phyloP scores from a whole-genome alignment of 192 early-diverging fungal species.

The Backusella sp. region DNA sequence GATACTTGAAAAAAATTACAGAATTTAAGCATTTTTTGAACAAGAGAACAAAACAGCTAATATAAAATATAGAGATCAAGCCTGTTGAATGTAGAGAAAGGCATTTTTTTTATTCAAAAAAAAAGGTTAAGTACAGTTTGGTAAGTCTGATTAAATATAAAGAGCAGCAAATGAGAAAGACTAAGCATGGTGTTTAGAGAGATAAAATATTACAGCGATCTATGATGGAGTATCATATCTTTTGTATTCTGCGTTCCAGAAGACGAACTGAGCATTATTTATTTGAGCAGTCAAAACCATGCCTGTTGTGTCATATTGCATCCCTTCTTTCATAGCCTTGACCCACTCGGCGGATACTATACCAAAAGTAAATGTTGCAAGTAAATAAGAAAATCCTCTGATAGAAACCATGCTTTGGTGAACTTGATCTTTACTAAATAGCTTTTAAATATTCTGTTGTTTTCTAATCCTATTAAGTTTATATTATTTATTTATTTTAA shows the following conservation, averaged over 20 bases:
- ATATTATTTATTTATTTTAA: not conserved
- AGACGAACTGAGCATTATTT: not conserved
- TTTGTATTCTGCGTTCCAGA: not conserved
- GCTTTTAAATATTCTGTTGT: not conserved
- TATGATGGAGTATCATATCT: slow-evolving; percentile 4
- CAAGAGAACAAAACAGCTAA: too few relatives aligned
- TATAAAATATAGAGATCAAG: too few relatives aligned
- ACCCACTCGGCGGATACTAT: not conserved
- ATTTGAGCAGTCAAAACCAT: not conserved
- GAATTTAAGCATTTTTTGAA: too few relatives aligned
- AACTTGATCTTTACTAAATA: not conserved
- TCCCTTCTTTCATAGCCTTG: not conserved
- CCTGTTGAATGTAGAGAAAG: too few relatives aligned
- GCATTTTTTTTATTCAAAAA: too few relatives aligned
- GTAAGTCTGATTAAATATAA: too few relatives aligned
- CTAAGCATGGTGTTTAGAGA: not conserved
- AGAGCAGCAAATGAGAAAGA: too few relatives aligned
- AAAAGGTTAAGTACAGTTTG: too few relatives aligned
- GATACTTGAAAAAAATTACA: too few relatives aligned
- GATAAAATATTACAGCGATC: not conserved
- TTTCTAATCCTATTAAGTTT: not conserved
- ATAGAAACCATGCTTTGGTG: not conserved
- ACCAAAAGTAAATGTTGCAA: not conserved
- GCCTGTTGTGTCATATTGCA: not conserved
- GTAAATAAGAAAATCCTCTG: not conserved